Evolutionary conservation across 352 stramenopile species (phyloP).

Genomic region (Phytophthora meadii): DNA sequence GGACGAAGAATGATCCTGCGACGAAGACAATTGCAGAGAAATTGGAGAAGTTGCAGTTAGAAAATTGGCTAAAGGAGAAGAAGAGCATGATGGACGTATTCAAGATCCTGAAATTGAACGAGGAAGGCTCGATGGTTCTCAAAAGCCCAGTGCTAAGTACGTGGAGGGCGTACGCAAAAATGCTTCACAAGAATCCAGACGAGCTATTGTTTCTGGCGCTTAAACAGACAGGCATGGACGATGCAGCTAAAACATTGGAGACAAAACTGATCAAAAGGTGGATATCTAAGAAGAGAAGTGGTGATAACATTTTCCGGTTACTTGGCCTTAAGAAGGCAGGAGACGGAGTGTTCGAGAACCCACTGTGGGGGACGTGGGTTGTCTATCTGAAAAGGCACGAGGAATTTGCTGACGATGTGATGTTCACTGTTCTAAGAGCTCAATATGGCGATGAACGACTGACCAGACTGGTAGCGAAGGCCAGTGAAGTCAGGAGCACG

Average conservation of each 20-base stretch:
- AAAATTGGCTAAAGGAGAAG: neutral
- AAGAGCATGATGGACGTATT: neutral
- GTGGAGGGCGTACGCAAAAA: conserved; percentile 6
- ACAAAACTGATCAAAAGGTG: neutral
- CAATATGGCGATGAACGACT: neutral
- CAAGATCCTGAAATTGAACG: conserved; percentile 8
- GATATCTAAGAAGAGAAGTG: neutral
- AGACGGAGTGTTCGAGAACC: neutral
- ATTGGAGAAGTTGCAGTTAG: conserved; percentile 1
- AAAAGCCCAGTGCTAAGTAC: conserved; percentile 8
- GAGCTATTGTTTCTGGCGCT: conserved; percentile 2
- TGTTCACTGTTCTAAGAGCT: neutral
- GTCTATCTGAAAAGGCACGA: neutral
- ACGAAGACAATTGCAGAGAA: neutral
- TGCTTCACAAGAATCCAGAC: conserved; percentile 1
- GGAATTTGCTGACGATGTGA: neutral
- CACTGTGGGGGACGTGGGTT: neutral
- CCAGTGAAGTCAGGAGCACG: neutral
- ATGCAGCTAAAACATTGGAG: neutral
- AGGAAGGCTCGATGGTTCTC: neutral
- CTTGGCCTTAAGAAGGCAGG: neutral
- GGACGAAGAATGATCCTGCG: neutral
- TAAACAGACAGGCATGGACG: neutral
- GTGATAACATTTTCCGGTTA: conserved; percentile 1
- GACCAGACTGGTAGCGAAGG: neutral